These are phyloP conservation scores for Tetracentron sinense DNA, from an alignment of 164 flowering plant genomes.

Conservation along the genomic window DNA sequence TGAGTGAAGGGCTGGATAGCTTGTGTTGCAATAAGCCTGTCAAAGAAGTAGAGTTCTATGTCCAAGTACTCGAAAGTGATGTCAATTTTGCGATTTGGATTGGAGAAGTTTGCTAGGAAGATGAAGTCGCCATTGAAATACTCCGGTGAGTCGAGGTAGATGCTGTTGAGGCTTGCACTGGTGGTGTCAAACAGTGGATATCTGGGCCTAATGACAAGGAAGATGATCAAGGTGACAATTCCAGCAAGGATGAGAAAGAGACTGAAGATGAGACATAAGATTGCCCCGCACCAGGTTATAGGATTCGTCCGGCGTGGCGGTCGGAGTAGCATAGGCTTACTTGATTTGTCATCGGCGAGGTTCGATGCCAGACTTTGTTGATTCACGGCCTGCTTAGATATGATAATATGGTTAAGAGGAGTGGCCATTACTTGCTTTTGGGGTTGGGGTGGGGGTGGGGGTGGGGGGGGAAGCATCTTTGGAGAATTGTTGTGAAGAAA, in stretches of 20 bases:
- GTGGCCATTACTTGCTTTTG: slow-evolving; percentile 24
- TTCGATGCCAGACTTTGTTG: slow-evolving; percentile 16
- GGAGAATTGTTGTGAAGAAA: slow-evolving; percentile 17
- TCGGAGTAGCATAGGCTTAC: slow-evolving; percentile 25
- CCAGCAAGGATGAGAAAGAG: slow-evolving; percentile 62
- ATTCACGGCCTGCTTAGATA: slow-evolving; percentile 24
- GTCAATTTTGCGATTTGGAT: slow-evolving; percentile 62
- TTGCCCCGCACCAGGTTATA: slow-evolving; percentile 50
- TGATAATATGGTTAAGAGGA: slow-evolving; percentile 29
- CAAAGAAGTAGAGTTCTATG: slow-evolving; percentile 53
- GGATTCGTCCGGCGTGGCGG: slow-evolving; percentile 57
- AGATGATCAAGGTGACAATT: slow-evolving; percentile 52
- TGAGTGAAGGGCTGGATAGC: slow-evolving; percentile 51
- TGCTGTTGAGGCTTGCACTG: slow-evolving; percentile 48
- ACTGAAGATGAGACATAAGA: slow-evolving; percentile 58
- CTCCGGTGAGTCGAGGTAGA: slow-evolving; percentile 70
- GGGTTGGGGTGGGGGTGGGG: slow-evolving; percentile 25
- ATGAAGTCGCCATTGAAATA: slow-evolving; percentile 61
- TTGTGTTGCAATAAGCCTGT: slow-evolving; percentile 54
- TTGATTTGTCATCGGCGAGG: slow-evolving; percentile 8
- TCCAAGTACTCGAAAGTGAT: slow-evolving; percentile 48
- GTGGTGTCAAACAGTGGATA: slow-evolving; percentile 51
- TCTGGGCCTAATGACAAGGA: slow-evolving; percentile 50
- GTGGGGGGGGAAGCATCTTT: slow-evolving; percentile 36
- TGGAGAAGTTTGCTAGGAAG: slow-evolving; percentile 68